Base-by-base conservation (phyloP, 2,329 filamentous ascomycete genomes). In the Dactylellina haptotyla region DNA sequence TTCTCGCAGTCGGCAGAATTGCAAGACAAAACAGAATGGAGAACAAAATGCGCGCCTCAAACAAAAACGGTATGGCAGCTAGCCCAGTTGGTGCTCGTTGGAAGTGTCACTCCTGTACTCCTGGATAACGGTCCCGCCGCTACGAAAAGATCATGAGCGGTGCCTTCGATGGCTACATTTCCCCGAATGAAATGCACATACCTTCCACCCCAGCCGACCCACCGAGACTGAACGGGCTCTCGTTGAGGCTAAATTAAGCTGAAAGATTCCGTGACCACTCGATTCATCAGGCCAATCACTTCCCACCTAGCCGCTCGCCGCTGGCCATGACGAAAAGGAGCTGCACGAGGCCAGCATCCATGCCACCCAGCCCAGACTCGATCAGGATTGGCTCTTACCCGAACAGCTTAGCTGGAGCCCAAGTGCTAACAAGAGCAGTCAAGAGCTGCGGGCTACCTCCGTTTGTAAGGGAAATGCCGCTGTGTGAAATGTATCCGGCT, bases 171-270 rank as follows among this genome's bases (percentile, higher is more conserved):
- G 37, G 63, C 63, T 51, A 23, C 45, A 26, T 58, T 48, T 32
- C 37, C 48, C 39, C 5, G 45, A 59, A 59, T 37, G 32, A 46
- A 41, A 32, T 34, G 43, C 23, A 34, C 10, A 58, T 66, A 43
- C 46, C 34, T 65, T 25, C 41, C 37, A 41, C 12, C 26, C 12
- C 26, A 6, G 6, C n/a, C 48, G 16, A n/a, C 18, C 28, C 32
- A 32, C 51, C 62, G 62, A 67, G 54, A 37, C 20, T 56, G 64
- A 69, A 54, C 64, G 64, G 64, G 20, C 28, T 16, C 63, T 23
- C 37, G 51, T 69, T 62, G 56, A 69, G 64, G 64, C 64, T 69
- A 69, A 69, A 69, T 62, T 69, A 69, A 69, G 64, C 54, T 46
- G 54, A 59, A 54, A 61, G 64, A 62, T 69, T 69, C 64, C 64